Percentiles rank a stretch among this genome's conserved stretches.
Evolutionary conservation across 2,329 filamentous ascomycete species (phyloP).

Genomic region (Xenosphaeropsis pyriputrescens): DNA sequence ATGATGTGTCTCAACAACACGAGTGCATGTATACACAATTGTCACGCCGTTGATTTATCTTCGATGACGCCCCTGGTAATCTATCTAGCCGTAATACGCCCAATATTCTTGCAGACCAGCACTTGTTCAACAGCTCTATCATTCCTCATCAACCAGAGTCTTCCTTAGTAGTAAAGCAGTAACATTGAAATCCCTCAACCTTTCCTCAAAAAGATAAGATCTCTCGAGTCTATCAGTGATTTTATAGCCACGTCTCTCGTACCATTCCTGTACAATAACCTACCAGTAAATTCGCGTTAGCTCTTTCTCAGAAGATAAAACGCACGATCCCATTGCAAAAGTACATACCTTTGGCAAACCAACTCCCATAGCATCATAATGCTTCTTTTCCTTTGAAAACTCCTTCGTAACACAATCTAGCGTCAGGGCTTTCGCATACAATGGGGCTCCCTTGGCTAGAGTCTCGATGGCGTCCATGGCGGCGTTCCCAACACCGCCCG

Average conservation of each 20-base stretch:
- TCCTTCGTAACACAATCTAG: slow-evolving; percentile 4
- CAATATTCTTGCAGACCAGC: no score
- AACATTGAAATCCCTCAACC: slow-evolving; percentile 6
- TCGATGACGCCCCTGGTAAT: no score
- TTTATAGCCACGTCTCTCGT: slow-evolving; percentile 12
- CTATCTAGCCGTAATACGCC: no score
- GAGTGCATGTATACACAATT: no score
- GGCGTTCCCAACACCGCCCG: slow-evolving; percentile 9
- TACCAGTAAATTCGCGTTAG: slow-evolving; percentile 1
- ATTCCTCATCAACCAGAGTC: neutral
- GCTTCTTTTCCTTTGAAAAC: neutral
- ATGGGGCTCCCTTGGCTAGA: slow-evolving; percentile 6
- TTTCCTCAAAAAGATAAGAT: neutral
- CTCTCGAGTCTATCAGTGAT: slow-evolving; percentile 5
- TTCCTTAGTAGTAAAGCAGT: slow-evolving; percentile 10
- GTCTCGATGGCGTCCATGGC: slow-evolving; percentile 12
- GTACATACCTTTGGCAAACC: neutral
- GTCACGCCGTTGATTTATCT: no score
- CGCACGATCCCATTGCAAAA: no score
- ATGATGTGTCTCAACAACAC: no score
- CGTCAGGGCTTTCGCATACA: slow-evolving; percentile 8
- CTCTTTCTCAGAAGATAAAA: slow-evolving; percentile 1
- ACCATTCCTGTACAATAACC: slow-evolving; percentile 13
- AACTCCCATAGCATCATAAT: neutral
- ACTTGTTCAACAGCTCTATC: no score